Evolutionary conservation across 2,329 filamentous ascomycete species (phyloP).

Genomic region (Conoideocrella luteorostrata): DNA sequence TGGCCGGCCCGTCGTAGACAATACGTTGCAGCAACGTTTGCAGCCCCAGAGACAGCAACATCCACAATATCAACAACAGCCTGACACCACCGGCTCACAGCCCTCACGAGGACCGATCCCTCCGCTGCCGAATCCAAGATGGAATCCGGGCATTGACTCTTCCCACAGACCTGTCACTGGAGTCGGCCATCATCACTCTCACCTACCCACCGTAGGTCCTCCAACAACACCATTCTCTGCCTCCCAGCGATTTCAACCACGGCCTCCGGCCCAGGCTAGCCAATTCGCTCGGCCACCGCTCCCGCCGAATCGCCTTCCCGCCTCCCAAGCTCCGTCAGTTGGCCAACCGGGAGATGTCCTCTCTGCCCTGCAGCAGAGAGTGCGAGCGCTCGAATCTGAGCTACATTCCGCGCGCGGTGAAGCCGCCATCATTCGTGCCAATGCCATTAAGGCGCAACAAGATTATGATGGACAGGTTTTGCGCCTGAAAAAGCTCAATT

Average conservation of each 20-base stretch:
- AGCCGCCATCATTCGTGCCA: constrained; percentile 67
- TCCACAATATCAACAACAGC: constrained; percentile 13
- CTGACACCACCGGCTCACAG: constrained; percentile 13
- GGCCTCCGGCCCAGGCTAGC: constrained; percentile 27
- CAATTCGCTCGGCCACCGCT: constrained; percentile 34
- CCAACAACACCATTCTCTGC: constrained; percentile 18
- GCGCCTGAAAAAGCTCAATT: constrained; percentile 55
- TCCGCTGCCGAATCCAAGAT: constrained; percentile 29
- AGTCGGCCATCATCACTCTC: constrained; percentile 12
- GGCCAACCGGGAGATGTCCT: constrained; percentile 29
- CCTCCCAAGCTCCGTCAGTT: constrained; percentile 20
- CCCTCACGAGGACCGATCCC: constrained; percentile 22
- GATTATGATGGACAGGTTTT: constrained; percentile 58
- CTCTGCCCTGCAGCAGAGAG: constrained; percentile 43
- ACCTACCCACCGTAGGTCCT: constrained; percentile 11
- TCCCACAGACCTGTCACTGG: constrained; percentile 14
- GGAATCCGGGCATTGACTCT: constrained; percentile 28
- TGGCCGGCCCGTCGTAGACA: constrained; percentile 29
- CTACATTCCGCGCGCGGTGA: constrained; percentile 62
- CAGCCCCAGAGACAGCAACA: constrained; percentile 24
- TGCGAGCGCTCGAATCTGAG: constrained; percentile 48
- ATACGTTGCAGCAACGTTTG: constrained; percentile 27
- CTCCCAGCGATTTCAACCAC: constrained; percentile 25
- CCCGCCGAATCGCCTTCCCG: constrained; percentile 16
- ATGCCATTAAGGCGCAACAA: constrained; percentile 54